Conservation (phyloP, 768 basidiomycete species). For the Termitomyces sp. region DNA sequence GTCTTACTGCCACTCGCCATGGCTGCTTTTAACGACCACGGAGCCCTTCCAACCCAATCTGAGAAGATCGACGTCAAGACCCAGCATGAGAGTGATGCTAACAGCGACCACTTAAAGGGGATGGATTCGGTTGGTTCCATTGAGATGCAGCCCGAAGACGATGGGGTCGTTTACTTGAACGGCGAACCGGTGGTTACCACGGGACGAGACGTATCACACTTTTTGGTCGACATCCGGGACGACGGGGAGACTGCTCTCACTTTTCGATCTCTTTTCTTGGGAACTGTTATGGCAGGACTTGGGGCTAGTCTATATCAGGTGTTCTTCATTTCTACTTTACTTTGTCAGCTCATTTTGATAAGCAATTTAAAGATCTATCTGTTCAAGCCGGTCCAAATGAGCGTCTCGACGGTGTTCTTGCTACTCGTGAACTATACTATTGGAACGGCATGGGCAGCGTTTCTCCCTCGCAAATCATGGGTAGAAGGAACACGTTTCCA, state of each 20-base stretch:
- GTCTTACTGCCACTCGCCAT: background rate
- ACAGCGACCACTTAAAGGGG: slow-evolving; percentile 3
- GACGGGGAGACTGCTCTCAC: slow-evolving; percentile 55
- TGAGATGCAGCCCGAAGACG: slow-evolving; percentile 19
- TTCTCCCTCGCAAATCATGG: slow-evolving; percentile 38
- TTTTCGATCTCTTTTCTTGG: slow-evolving; percentile 52
- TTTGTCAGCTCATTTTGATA: background rate
- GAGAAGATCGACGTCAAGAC: slow-evolving; percentile 2
- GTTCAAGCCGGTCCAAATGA: slow-evolving; percentile 54
- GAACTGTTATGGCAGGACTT: slow-evolving; percentile 53
- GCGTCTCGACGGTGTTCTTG: slow-evolving; percentile 54
- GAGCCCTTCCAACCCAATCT: background rate
- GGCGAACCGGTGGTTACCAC: slow-evolving; percentile 40
- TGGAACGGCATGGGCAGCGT: slow-evolving; percentile 47
- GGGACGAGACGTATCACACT: slow-evolving; percentile 50
- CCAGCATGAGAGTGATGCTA: background rate
- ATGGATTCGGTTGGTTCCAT: slow-evolving; percentile 16
- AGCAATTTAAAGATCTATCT: slow-evolving; percentile 42
- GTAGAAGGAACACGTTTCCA: slow-evolving; percentile 43
- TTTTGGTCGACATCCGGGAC: slow-evolving; percentile 54
- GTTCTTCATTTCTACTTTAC: slow-evolving; percentile 4
- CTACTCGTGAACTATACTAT: slow-evolving; percentile 49
- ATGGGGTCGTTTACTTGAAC: slow-evolving; percentile 28
- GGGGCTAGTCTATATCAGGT: slow-evolving; percentile 60
- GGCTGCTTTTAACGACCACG: background rate